These are phyloP conservation scores for Microcera coccophila DNA, from an alignment of 2,329 filamentous ascomycete species.

Conservation along the genomic window DNA sequence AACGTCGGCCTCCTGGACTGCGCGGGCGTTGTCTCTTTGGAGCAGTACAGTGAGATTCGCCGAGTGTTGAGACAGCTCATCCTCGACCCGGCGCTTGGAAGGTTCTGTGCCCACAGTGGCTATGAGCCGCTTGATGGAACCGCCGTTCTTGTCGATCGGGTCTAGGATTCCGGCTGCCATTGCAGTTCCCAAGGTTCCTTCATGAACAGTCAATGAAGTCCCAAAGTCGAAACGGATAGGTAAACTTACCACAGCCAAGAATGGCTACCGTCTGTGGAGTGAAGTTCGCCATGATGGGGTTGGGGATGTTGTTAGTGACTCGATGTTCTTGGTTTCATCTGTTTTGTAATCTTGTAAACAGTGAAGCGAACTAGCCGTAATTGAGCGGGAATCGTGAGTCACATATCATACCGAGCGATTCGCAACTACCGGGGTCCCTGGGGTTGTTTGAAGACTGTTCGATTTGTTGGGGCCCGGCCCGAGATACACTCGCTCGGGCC, in stretches of 20 bases:
- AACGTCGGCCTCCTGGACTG: slow-evolving; percentile 8
- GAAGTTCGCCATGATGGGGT: too few relatives aligned
- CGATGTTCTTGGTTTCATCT: too few relatives aligned
- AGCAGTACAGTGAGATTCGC: slow-evolving; percentile 2
- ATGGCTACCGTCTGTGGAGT: slow-evolving; percentile 4
- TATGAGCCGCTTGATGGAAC: slow-evolving; percentile 2
- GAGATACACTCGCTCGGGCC: too few relatives aligned
- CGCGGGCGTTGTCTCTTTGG: slow-evolving; percentile 2
- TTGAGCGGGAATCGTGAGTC: too few relatives aligned
- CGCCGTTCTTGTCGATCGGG: slow-evolving; percentile 2
- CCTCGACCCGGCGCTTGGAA: slow-evolving; percentile 4
- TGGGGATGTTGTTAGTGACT: too few relatives aligned
- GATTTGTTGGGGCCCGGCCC: too few relatives aligned
- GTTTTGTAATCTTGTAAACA: too few relatives aligned
- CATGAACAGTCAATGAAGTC: slow-evolving; percentile 1
- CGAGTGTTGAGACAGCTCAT: slow-evolving; percentile 2
- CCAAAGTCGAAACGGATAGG: background rate
- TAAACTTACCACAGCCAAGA: slow-evolving; percentile 6
- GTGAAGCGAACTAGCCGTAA: too few relatives aligned
- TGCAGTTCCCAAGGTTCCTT: slow-evolving; percentile 8
- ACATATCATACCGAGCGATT: too few relatives aligned
- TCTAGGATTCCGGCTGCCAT: slow-evolving; percentile 5
- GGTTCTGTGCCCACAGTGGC: slow-evolving; percentile 6
- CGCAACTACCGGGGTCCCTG: too few relatives aligned
- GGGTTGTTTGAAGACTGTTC: too few relatives aligned